Percentiles rank a stretch among this genome's conserved stretches.
Evolutionary conservation across 768 basidiomycete genomes (phyloP).

Genomic region (Suillus brevipes): DNA sequence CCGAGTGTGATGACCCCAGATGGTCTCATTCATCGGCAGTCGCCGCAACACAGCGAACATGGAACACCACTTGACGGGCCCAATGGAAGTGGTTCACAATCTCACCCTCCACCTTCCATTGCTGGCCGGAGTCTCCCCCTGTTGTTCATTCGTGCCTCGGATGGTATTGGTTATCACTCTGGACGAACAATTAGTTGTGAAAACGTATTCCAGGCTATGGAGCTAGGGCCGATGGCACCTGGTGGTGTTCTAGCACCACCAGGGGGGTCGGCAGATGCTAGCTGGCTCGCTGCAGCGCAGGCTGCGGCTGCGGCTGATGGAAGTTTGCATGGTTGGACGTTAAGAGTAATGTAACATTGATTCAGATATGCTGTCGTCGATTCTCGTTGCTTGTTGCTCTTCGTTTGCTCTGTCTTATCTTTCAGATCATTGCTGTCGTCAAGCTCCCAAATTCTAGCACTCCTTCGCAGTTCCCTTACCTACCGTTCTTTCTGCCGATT

Average conservation of each 20-base stretch:
- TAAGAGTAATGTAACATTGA: conserved; percentile 66
- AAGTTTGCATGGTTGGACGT: conserved; percentile 74
- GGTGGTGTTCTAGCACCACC: conserved; percentile 47
- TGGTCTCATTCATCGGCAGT: conserved; percentile 20
- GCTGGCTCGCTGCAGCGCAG: conserved; percentile 76
- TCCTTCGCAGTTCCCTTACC: conserved; percentile 13
- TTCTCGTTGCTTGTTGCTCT: conserved; percentile 15
- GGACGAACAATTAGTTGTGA: conserved; percentile 83
- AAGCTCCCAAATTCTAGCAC: background rate
- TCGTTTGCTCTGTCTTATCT: conserved; percentile 26
- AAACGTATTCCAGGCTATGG: conserved; percentile 72
- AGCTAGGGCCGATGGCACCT: conserved; percentile 50
- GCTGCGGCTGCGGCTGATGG: conserved; percentile 66
- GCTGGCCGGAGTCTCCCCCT: conserved; percentile 72
- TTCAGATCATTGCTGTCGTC: conserved; percentile 11
- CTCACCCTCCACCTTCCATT: conserved; percentile 49
- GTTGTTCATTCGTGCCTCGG: conserved; percentile 76
- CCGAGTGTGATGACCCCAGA: conserved; percentile 36
- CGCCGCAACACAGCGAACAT: conserved; percentile 36
- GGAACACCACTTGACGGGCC: conserved; percentile 32
- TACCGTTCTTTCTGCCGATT: conserved; percentile 8
- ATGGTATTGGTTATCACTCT: conserved; percentile 90
- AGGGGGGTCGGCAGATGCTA: conserved; percentile 52
- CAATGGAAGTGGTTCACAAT: conserved; percentile 22
- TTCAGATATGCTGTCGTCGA: conserved; percentile 24